Base-by-base conservation (phyloP, 2,329 filamentous ascomycete genomes). In the Ceratocystis eucalypticola region DNA sequence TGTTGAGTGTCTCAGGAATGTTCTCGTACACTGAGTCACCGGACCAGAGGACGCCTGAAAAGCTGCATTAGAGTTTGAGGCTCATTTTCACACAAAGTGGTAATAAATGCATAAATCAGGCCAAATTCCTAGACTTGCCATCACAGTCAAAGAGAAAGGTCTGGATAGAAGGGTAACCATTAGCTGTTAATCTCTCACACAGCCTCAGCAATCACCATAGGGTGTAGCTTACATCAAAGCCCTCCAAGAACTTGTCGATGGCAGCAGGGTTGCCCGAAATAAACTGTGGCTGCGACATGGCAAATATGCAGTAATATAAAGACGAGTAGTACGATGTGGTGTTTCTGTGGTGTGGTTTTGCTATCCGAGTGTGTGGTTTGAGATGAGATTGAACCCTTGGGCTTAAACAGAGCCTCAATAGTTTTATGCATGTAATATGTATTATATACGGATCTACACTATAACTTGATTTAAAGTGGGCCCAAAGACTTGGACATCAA, bases 61-160 rank as follows among this genome's bases (percentile, higher is more conserved):
- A 20, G 48, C 20, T 45, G 37, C 33, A 64, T 48, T 62, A 4
- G 48, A 50, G 15, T 22, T 25, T 8, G n/a, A 20, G 8, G 46
- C 22, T 50, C 46, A 20, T 8, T 25, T 50, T 50, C n/a, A 25
- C 7, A 50, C 46, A 8, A n/a, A 22, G 46, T 10, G n/a, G 17
- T 50, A 7, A 25, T 3, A n/a, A 50, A n/a, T 37, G 33, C 17
- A 50, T 50, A 22, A 6, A 50, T 8, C 7, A 37, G 15, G 28
- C n/a, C 4, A 41, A 7, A 2, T 44, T 30, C 48, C 7, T 15
- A 50, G 30, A 55, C 80, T 72, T 79, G 96, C 93, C 94, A 84
- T 99, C 94, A 77, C 94, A 99, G 75, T 99, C 94, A 73, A 99
- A 90, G 12, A 99, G 80, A 74, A 99, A 97, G 45, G 89, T 86